Percentiles rank a stretch among this genome's conserved stretches.
Evolutionary conservation across 768 basidiomycete genomes (phyloP).

Genomic region (Boletus pseudopeckii): DNA sequence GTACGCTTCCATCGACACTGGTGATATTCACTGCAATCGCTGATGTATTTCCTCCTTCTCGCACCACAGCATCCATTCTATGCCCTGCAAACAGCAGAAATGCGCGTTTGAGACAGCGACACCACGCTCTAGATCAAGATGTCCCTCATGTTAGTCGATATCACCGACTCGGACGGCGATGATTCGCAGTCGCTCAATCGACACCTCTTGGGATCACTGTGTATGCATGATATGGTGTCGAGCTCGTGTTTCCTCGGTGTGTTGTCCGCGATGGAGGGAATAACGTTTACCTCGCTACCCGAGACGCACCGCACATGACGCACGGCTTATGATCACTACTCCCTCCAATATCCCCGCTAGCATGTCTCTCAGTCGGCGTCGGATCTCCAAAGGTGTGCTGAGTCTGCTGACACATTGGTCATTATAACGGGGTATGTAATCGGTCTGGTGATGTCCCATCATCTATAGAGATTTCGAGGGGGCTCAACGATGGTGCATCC

Average conservation of each 20-base stretch:
- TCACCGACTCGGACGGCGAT: slow-evolving; percentile 51
- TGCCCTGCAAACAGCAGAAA: slow-evolving; percentile 75
- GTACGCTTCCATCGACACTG: slow-evolving; percentile 33
- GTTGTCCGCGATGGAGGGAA: not conserved
- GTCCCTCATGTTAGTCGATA: slow-evolving; percentile 46
- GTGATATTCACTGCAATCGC: slow-evolving; percentile 60
- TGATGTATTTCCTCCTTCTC: slow-evolving; percentile 76
- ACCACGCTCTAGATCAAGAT: slow-evolving; percentile 55
- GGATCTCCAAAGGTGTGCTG: too few species aligned
- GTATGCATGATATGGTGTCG: slow-evolving; percentile 78
- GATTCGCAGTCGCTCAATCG: slow-evolving; percentile 36
- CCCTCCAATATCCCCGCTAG: too few species aligned
- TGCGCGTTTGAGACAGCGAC: slow-evolving; percentile 65
- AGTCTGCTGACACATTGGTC: too few species aligned
- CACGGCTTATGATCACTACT: too few species aligned
- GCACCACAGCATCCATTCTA: slow-evolving; percentile 83
- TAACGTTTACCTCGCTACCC: slow-evolving; percentile 36
- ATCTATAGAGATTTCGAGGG: too few species aligned
- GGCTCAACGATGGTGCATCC: too few species aligned
- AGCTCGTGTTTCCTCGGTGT: slow-evolving; percentile 50
- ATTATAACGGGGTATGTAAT: too few species aligned
- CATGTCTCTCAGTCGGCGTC: too few species aligned
- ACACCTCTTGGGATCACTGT: slow-evolving; percentile 41
- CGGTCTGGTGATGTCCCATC: too few species aligned
- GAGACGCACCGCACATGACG: slow-evolving; percentile 38